Conservation (phyloP, 1,284 basidiomycete species). For the Cutaneotrichosporon sp. region DNA sequence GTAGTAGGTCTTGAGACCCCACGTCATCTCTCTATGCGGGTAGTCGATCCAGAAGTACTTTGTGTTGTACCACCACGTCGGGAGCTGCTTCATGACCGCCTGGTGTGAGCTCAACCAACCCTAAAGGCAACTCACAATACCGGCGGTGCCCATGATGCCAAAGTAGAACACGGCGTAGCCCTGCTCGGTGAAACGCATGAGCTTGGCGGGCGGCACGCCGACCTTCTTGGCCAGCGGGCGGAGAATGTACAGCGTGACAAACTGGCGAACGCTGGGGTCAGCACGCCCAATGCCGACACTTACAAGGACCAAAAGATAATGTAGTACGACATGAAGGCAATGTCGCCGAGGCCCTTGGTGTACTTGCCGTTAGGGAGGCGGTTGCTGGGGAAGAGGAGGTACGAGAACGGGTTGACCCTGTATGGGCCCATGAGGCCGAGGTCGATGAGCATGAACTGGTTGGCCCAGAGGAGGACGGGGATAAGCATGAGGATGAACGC, state of each 20-base stretch:
- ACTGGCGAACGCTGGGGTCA: conserved; percentile 60
- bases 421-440: conserved; percentile 45
- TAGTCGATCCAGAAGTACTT: conserved; percentile 80
- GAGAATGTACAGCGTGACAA: conserved; percentile 64
- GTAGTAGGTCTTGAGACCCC: conserved; percentile 84
- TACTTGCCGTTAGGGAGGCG: conserved; percentile 59
- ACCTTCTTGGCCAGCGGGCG: conserved; percentile 65
- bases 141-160: conserved; percentile 61
- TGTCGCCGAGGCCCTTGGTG: conserved; percentile 70
- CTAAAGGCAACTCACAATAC: conserved; percentile 58
- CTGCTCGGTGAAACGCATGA: conserved; percentile 78
- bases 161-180: background rate
- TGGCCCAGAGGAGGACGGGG: conserved; percentile 65
- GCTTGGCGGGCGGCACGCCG: conserved; percentile 62
- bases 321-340: conserved; percentile 78
- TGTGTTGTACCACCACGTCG: conserved; percentile 85
- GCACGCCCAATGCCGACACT: conserved; percentile 10
- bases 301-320: conserved; percentile 84
- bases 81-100: conserved; percentile 79
- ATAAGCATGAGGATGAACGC: conserved; percentile 67
- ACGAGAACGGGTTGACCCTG: conserved; percentile 66
- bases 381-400: conserved; percentile 72
- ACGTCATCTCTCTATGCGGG: conserved; percentile 82
- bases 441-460: conserved; percentile 58
- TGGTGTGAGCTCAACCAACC: conserved; percentile 36